Base-by-base conservation (phyloP, 371 early-diverging fungal species). In the Mortierella sp. region DNA sequence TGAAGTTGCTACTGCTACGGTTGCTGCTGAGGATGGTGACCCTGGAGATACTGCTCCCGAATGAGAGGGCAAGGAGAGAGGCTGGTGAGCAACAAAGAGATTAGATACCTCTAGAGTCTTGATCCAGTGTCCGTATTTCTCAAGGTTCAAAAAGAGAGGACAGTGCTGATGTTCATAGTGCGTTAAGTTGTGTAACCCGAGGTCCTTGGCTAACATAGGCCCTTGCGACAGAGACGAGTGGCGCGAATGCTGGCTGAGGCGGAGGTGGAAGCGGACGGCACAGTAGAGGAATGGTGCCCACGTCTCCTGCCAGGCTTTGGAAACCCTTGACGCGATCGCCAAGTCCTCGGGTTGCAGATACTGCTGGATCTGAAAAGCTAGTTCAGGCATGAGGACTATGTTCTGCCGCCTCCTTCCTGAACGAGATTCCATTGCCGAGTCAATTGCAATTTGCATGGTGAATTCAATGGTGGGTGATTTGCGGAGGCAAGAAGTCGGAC, bases 271-370 rank as follows among this genome's bases (percentile, higher is more conserved):
- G 2, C 48, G 62, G 14, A 73, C 75, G 3, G 62, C 17, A 24
- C 59, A 50, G 51, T 68, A 73, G 15, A 73, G 60, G 11, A 63
- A 73, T 9, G 75, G 67, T 7, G 48, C 53, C 75, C 75, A 73
- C 8, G 56, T 60, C 23, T 73, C 68, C 47, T 62, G 54, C 75
- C 75, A 73, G 44, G 50, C 63, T 44, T 31, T 61, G 50, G 59
- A 67, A 37, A 73, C 75, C 3, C 58, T 50, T 12, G 68, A 59
- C 8, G 75, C 75, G 23, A 32, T 24, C 26, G 75, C 67, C n/a
- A 73, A 43, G 39, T 73, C 68, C 23, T 46, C 63, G 12, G 47
- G 64, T 24, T 50, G 47, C 32, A 73, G 56, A 28, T 67, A 53
- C 19, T 54, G 68, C 32, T 63, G 64, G 19, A 73, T 73, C 53